phyloP scores from a whole-genome alignment of 768 basidiomycete genomes.

The Agaricus bisporus region DNA sequence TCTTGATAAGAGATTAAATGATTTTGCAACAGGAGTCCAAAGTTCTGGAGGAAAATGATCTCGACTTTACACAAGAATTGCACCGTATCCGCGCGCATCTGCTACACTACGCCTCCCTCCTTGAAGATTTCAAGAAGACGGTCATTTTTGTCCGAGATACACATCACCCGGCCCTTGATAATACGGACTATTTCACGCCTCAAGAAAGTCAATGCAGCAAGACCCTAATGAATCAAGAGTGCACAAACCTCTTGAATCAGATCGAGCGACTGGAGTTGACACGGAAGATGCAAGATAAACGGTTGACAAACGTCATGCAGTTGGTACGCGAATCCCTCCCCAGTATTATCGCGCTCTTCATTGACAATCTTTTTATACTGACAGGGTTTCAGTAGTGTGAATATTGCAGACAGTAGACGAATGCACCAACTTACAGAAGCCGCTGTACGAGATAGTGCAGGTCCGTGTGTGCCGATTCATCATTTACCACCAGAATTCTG shows the following conservation, averaged over 20 bases:
- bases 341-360: slow-evolving; percentile 18
- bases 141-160: slow-evolving; percentile 38
- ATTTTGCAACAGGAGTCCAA: slow-evolving; percentile 29
- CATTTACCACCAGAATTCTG: not conserved
- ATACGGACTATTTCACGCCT: slow-evolving; percentile 6
- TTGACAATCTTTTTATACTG: slow-evolving; percentile 21
- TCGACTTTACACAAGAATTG: slow-evolving; percentile 37
- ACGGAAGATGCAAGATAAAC: slow-evolving; percentile 28
- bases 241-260: slow-evolving; percentile 34
- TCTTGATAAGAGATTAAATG: not conserved
- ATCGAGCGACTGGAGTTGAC: slow-evolving; percentile 35
- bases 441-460: slow-evolving; percentile 29
- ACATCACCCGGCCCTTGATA: slow-evolving; percentile 31
- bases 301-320: slow-evolving; percentile 39
- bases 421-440: slow-evolving; percentile 42
- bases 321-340: slow-evolving; percentile 20
- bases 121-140: slow-evolving; percentile 41
- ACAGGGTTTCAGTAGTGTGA: slow-evolving; percentile 46
- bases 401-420: slow-evolving; percentile 39
- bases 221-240: slow-evolving; percentile 29
- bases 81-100: slow-evolving; percentile 49
- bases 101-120: slow-evolving; percentile 41
- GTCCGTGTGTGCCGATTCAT: slow-evolving; percentile 2
- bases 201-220: slow-evolving; percentile 1
- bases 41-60: slow-evolving; percentile 21